Conservation (phyloP, 2,329 filamentous ascomycete genomes). For the Trichoderma breve region DNA sequence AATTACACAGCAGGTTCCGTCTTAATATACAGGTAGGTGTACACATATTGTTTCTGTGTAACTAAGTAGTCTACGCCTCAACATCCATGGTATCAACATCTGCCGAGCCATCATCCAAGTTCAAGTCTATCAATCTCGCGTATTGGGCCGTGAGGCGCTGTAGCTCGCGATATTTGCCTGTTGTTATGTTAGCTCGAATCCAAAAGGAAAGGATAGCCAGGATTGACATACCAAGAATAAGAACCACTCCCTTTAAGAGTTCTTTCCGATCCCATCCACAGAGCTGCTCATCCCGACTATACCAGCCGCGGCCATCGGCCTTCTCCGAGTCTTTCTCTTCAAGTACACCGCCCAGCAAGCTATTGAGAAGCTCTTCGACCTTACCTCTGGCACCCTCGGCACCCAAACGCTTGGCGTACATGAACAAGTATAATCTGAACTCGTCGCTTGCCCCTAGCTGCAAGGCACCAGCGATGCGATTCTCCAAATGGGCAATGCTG, state of each 20-base stretch:
- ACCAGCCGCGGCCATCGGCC: slow-evolving; percentile 34
- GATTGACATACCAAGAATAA: slow-evolving; percentile 74
- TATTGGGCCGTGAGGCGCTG: slow-evolving; percentile 95
- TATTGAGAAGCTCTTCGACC: slow-evolving; percentile 87
- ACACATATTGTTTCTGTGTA: background rate
- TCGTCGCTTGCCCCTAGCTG: slow-evolving; percentile 85
- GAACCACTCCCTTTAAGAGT: slow-evolving; percentile 82
- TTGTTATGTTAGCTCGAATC: slow-evolving; percentile 32
- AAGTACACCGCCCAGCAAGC: slow-evolving; percentile 70
- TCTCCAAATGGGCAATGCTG: slow-evolving; percentile 92
- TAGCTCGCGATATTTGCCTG: slow-evolving; percentile 92
- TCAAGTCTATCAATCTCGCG: slow-evolving; percentile 73
- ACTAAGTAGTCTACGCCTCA: slow-evolving; percentile 30
- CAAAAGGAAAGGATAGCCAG: background rate
- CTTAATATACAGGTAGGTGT: background rate
- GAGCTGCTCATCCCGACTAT: slow-evolving; percentile 56
- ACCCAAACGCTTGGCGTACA: slow-evolving; percentile 95
- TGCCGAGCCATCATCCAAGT: slow-evolving; percentile 44
- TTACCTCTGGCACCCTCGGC: slow-evolving; percentile 84
- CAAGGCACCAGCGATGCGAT: slow-evolving; percentile 84
- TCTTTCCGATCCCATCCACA: slow-evolving; percentile 91
- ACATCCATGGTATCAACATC: slow-evolving; percentile 46
- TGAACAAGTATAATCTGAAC: slow-evolving; percentile 91
- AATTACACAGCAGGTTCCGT: background rate
- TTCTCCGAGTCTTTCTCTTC: slow-evolving; percentile 50